Evolutionary conservation across 2,329 filamentous ascomycete genomes (phyloP), one percentile per base, ranked within the genome.

Genomic region (Diaporthe helianthi): DNA sequence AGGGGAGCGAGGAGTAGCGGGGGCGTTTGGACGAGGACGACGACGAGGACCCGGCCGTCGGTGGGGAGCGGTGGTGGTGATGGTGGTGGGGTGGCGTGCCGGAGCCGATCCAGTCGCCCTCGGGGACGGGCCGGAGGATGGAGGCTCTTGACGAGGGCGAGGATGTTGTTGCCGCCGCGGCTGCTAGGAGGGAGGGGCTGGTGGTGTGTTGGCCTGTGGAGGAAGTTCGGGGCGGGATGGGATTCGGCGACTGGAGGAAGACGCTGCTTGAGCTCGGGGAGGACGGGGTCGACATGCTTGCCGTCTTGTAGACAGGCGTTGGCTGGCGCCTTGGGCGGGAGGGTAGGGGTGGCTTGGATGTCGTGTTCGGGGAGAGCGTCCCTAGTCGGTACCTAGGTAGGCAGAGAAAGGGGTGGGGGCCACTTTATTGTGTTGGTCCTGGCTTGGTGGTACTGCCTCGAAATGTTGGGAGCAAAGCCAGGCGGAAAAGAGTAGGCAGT

Each of bases 141-240:
- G 82, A 77, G 65, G 55, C 44, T 19, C 29, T 52, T 5, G 61
- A 53, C 19, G 64, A 49, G 41, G 64, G 54, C 8, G 65, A 31
- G 36, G n/a, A n/a, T n/a, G n/a, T n/a, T n/a, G n/a, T n/a, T n/a
- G 24, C n/a, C 12, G 46, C 13, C n/a, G 47, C 36, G 58, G 63
- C 61, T 53, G 78, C 82, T 54, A 76, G 75, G 41, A 63, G 58
- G 15, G 79, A 76, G 33, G 75, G 75, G 15, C 63, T 70, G 36
- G 36, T 74, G 41, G 75, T 72, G 41, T 79, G 79, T 72, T 85
- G 83, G 72, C 85, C 84, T 68, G 87, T 89, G 1, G 90, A 92
- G 68, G 92, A 93, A 54, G 90, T 93, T 72, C 92, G 87, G 3
- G 90, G 89, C 24, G 92, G 92, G 67, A 94, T 93, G 46, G 85